These are phyloP conservation scores for Staphylotrichum longicolle DNA, from an alignment of 495 filamentous ascomycete species.

Conservation along the genomic window DNA sequence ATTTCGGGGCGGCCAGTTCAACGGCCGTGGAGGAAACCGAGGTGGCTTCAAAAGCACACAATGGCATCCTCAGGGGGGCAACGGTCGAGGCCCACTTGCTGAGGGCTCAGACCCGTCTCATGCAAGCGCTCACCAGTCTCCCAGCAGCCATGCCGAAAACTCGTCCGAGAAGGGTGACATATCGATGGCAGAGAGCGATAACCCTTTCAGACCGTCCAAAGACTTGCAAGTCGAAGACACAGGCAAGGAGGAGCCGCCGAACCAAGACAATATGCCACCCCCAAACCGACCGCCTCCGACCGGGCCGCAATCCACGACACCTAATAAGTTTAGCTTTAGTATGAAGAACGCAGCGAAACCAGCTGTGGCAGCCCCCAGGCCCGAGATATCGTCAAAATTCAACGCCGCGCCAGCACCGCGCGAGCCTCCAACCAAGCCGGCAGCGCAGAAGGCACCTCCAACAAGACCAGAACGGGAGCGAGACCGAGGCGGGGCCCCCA, in stretches of 20 bases:
- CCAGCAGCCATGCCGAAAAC: constrained; percentile 49
- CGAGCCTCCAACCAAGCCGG: constrained; percentile 32
- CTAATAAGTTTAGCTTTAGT: constrained; percentile 81
- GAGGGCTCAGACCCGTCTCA: constrained; percentile 35
- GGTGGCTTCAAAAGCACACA: constrained; percentile 37
- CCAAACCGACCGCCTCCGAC: constrained; percentile 47
- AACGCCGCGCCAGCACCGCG: constrained; percentile 52
- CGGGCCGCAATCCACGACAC: constrained; percentile 48
- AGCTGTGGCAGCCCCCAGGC: constrained; percentile 59
- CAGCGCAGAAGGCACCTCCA: constrained; percentile 26
- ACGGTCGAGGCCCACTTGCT: constrained; percentile 20
- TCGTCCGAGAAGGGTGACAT: constrained; percentile 27
- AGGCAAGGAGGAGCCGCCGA: constrained; percentile 44
- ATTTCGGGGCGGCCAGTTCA: constrained; percentile 42
- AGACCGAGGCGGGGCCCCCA: constrained; percentile 45
- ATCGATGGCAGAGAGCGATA: constrained; percentile 53
- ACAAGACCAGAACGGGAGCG: constrained; percentile 43
- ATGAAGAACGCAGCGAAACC: constrained; percentile 70
- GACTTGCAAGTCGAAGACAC: constrained; percentile 64
- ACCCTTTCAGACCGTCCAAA: constrained; percentile 61
- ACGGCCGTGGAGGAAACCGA: constrained; percentile 38
- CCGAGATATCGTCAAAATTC: constrained; percentile 71
- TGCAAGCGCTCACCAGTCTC: constrained; percentile 33
- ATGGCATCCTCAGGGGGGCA: constrained; percentile 29
- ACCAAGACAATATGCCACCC: constrained; percentile 43